Evolutionary conservation across 192 early-diverging fungal species (phyloP).

Genomic region (Rhizophagus sp.): DNA sequence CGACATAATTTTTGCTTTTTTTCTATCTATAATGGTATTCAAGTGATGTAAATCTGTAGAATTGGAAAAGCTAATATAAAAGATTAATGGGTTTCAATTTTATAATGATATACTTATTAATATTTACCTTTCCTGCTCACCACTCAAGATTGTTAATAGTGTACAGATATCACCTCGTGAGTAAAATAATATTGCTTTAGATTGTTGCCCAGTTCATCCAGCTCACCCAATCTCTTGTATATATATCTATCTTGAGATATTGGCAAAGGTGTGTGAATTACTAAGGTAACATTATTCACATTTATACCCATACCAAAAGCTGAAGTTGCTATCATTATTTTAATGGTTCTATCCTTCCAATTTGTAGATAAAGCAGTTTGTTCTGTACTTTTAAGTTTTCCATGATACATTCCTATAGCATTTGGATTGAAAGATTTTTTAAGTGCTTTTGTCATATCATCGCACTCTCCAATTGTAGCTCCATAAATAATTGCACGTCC

Average conservation of each 20-base stretch:
- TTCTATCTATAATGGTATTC: neutral
- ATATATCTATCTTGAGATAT: neutral
- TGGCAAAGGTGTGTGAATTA: neutral
- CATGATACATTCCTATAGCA: slow-evolving; percentile 1
- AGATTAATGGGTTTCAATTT: neutral
- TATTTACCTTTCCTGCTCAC: neutral
- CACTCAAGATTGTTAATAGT: slow-evolving; percentile 3
- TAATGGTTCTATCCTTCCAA: slow-evolving; percentile 3
- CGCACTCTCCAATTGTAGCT: neutral
- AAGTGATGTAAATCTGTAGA: too few species aligned
- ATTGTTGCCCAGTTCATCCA: neutral
- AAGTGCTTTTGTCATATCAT: slow-evolving; percentile 3
- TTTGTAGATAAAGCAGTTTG: slow-evolving; percentile 1
- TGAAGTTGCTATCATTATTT: neutral
- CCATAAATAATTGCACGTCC: neutral
- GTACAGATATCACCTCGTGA: neutral
- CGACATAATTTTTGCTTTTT: neutral
- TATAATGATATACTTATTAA: neutral
- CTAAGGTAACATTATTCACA: neutral
- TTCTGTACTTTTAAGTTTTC: slow-evolving; percentile 3
- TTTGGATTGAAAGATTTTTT: neutral
- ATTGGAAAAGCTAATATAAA: neutral
- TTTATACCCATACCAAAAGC: neutral
- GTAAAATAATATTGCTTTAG: neutral
- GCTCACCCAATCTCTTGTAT: neutral